Base-by-base conservation (phyloP, 805 yeast genomes). In the Candida parachauliodes region DNA sequence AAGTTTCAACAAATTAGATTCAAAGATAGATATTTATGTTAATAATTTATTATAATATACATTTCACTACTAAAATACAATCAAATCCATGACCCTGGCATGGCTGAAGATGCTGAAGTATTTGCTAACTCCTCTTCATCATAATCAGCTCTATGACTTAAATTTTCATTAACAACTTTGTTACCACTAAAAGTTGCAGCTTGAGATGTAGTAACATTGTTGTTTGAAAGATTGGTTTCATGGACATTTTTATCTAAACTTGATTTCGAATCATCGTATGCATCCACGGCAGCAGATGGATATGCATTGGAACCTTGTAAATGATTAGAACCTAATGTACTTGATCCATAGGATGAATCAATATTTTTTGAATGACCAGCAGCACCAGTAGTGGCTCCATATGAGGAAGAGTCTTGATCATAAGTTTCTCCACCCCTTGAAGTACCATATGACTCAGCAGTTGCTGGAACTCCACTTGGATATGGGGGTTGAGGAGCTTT, bases 21-120 rank as follows among this genome's bases (percentile, higher is more conserved):
- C n/a, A n/a, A n/a, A n/a, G n/a, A n/a, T n/a, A n/a, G n/a, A n/a
- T n/a, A n/a, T n/a, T n/a, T n/a, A n/a, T n/a, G n/a, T n/a, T n/a
- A n/a, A n/a, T n/a, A n/a, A n/a, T n/a, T n/a, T n/a, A n/a, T n/a
- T 8, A 19, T 32, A 32, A 32, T 20, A 11, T 20, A 21, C 27
- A 32, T 24, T 32, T 24, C 28, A 15, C 14, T 21, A 14, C 27
- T 39, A 29, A 30, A 16, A 27, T 15, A 27, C 19, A 23, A 20
- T 34, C 28, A 37, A 20, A 23, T 27, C 44, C 44, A 40, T 16
- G 38, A 21, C 7, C 44, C 44, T n/a, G 44, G 44, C 44, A 40
- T 40, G 20, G 30, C 38, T 10, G 38, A 34, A 15, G 15, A 15
- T 15, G 15, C 11, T 15, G 40, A 36, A 19, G 31, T 34, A 17